These are phyloP conservation scores for Diphasiastrum complanatum DNA, from an alignment of 83 land plant genomes.

Conservation along the genomic window DNA sequence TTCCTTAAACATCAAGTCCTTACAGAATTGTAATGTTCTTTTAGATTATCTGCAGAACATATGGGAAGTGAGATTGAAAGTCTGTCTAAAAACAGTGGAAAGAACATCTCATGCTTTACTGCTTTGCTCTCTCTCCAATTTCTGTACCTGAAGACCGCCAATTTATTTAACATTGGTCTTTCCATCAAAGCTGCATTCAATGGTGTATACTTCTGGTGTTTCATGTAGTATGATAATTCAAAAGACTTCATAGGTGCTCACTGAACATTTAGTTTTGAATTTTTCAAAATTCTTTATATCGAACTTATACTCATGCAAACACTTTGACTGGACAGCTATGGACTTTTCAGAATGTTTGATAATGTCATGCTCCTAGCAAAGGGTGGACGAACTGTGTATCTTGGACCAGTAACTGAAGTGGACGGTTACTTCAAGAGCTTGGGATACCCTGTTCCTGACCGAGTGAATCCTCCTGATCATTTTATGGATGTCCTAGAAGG, in stretches of 20 bases:
- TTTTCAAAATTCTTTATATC: not conserved
- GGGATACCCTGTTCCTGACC: conserved; percentile 84
- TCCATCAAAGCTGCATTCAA: too few species aligned
- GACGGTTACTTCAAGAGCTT: conserved; percentile 75
- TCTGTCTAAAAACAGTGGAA: too few species aligned
- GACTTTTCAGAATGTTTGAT: conserved; percentile 85
- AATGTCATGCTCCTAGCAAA: conserved; percentile 91
- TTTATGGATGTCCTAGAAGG: conserved; percentile 94
- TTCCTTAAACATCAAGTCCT: too few species aligned
- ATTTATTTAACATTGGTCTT: not conserved
- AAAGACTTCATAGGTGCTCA: not conserved
- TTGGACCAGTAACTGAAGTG: conserved; percentile 74
- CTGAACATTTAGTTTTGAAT: not conserved
- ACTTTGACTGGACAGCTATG: conserved; percentile 54
- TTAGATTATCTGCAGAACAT: too few species aligned
- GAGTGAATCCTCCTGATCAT: conserved; percentile 94
- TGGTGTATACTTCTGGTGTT: not conserved
- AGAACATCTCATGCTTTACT: too few species aligned
- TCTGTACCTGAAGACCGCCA: not conserved
- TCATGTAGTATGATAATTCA: too few species aligned
- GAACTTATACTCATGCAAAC: not conserved
- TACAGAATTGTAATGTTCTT: too few species aligned
- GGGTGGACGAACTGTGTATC: conserved; percentile 82
- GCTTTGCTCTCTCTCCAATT: not conserved
- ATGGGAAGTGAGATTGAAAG: too few species aligned